Evolutionary conservation across 768 basidiomycete genomes (phyloP).

Genomic region (Cystobasidium tubakii): DNA sequence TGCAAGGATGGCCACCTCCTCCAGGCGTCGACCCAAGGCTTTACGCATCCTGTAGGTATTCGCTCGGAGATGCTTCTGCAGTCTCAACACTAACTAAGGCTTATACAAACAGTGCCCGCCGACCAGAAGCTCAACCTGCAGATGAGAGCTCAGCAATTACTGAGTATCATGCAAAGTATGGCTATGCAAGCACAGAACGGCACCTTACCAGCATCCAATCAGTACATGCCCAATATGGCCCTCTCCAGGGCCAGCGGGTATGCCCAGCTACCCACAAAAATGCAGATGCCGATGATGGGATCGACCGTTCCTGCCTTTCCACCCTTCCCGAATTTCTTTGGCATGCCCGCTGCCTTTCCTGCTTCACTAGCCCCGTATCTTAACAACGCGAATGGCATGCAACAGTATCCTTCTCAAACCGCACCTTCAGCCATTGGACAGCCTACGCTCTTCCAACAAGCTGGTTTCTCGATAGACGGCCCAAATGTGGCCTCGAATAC

Average conservation of each 20-base stretch:
- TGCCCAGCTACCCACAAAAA: not conserved
- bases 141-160: constrained; percentile 17
- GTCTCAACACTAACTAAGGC: too few relatives aligned
- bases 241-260: not conserved
- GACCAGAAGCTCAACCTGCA: constrained; percentile 33
- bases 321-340: not conserved
- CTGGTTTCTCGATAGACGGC: not conserved
- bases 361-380: not conserved
- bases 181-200: constrained; percentile 27
- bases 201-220: not conserved
- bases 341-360: constrained; percentile 5
- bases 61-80: too few relatives aligned
- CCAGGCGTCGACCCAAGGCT: constrained; percentile 24
- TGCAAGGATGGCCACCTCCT: constrained; percentile 12
- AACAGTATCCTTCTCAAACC: not conserved
- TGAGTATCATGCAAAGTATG: constrained; percentile 26
- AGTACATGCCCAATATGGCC: not conserved
- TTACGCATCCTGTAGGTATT: constrained; percentile 25
- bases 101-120: constrained; percentile 12
- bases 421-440: not conserved
- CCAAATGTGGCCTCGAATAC: not conserved
- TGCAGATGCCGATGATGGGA: constrained; percentile 14
- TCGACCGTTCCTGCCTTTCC: not conserved
- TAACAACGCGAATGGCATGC: not conserved
- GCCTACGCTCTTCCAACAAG: not conserved